Conservation (phyloP, 2,329 filamentous ascomycete genomes). For the Cercospora sp. region DNA sequence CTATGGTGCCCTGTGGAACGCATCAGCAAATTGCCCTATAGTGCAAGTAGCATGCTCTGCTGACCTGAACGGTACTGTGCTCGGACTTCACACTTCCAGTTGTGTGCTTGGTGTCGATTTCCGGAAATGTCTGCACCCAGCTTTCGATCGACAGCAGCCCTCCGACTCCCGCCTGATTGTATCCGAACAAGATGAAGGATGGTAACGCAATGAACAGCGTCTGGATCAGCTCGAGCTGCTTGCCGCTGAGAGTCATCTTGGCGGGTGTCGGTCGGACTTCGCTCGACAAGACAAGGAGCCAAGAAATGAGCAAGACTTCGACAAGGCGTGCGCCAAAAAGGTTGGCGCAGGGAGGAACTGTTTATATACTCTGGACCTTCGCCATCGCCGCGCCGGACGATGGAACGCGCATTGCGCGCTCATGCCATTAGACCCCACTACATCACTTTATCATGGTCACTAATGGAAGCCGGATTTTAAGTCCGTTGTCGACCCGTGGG, state of each 20-base stretch:
- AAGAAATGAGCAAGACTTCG: conserved; percentile 17
- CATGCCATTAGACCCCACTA: conserved; percentile 5
- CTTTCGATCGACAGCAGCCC: conserved; percentile 47
- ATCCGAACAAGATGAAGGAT: conserved; percentile 53
- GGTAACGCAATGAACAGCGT: conserved; percentile 44
- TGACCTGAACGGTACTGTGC: conserved; percentile 47
- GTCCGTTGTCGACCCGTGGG: conserved; percentile 14
- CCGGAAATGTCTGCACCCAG: conserved; percentile 50
- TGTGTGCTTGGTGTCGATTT: conserved; percentile 49
- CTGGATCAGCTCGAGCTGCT: conserved; percentile 32
- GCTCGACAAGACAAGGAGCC: conserved; percentile 4
- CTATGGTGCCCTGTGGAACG: conserved; percentile 41
- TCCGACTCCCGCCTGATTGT: conserved; percentile 55
- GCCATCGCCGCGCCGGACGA: conserved; percentile 13
- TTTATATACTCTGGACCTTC: conserved; percentile 10
- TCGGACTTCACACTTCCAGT: conserved; percentile 46
- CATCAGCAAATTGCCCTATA: neutral
- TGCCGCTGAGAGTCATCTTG: conserved; percentile 29
- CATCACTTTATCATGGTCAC: conserved; percentile 5
- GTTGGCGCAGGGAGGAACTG: conserved; percentile 11
- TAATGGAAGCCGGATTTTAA: neutral
- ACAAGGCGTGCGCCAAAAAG: conserved; percentile 12
- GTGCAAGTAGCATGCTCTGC: neutral
- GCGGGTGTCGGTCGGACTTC: conserved; percentile 12
- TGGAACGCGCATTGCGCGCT: conserved; percentile 3